Conservation (phyloP, 768 basidiomycete species). For the Fibroporia radiculosa region DNA sequence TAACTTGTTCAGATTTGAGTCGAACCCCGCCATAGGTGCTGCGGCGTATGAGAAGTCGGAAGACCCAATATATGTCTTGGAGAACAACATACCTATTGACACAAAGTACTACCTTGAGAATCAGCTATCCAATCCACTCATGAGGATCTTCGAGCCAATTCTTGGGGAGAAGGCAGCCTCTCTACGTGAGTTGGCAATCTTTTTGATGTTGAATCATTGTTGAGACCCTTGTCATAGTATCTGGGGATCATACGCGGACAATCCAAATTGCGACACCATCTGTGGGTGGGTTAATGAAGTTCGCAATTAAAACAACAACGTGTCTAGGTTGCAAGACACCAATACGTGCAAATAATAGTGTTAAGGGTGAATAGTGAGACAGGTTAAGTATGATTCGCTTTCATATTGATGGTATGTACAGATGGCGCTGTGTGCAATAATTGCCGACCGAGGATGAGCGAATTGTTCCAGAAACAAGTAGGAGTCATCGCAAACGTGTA, state of each 20-base stretch:
- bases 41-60: constrained; percentile 99
- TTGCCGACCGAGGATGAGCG: constrained; percentile 77
- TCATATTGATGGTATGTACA: constrained; percentile 22
- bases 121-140: constrained; percentile 91
- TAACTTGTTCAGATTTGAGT: background rate
- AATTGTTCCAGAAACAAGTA: constrained; percentile 90
- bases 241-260: constrained; percentile 91
- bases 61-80: constrained; percentile 93
- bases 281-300: constrained; percentile 96
- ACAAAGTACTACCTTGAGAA: constrained; percentile 98
- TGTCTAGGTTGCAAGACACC: constrained; percentile 96
- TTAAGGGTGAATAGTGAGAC: constrained; percentile 48
- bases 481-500: constrained; percentile 7
- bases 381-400: background rate
- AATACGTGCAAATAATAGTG: constrained; percentile 68
- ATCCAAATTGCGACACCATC: constrained; percentile 97
- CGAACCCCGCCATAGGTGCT: constrained; percentile 50
- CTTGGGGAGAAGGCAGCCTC: constrained; percentile 86
- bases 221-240: constrained; percentile 44
- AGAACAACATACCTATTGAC: constrained; percentile 97
- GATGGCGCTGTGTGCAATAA: constrained; percentile 94
- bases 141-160: constrained; percentile 98
- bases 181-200: constrained; percentile 48
- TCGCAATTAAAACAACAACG: constrained; percentile 91
- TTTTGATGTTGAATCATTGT: background rate